Evolutionary conservation across 1,284 basidiomycete genomes (phyloP), one percentile per base, ranked within the genome.

Genomic region (Sparassis latifolia): DNA sequence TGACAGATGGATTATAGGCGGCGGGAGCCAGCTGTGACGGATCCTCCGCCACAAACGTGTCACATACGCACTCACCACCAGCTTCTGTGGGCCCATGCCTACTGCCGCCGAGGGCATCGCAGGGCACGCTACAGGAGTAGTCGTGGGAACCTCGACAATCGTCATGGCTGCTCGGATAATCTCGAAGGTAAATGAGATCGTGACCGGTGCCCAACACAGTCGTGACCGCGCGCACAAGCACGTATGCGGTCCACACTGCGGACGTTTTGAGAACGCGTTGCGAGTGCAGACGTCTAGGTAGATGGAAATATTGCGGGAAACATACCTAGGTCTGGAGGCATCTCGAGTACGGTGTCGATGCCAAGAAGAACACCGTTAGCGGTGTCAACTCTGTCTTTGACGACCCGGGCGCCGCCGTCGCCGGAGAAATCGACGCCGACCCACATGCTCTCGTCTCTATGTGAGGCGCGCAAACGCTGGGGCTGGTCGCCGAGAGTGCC

Each of bases 401-500:
- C 70, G 48, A 82, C 69, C 64, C 78, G 65, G 20, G 65, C 76
- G 42, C 93, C 94, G 30, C 79, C 82, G 27, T 79, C 70, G 0
- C 92, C 90, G 52, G 75, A 78, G 2, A 81, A 77, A 63, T 95
- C 84, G 1, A 86, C 82, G 5, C 86, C 91, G 42, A 90, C 78
- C 66, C 75, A 78, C 0, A 74, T 64, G 32, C 71, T 67, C 2
- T 75, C 71, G 7, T 80, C 77, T 49, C 75, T 69, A 53, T 72
- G 69, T 45, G 77, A 69, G 5, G 86, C 66, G 40, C 94, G 77
- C 44, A 99, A 69, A 42, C 86, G 78, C 72, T 99, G 96, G 3
- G 94, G 85, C 51, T 89, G 75, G 27, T 82, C 78, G 10, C 89
- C 91, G 7, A 99, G 78, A 9, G 91, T 77, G 3, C 93, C 93